Evolutionary conservation across 1,284 basidiomycete species (phyloP), one percentile per base, ranked within the genome.

Genomic region (Rhodotorula sp.): DNA sequence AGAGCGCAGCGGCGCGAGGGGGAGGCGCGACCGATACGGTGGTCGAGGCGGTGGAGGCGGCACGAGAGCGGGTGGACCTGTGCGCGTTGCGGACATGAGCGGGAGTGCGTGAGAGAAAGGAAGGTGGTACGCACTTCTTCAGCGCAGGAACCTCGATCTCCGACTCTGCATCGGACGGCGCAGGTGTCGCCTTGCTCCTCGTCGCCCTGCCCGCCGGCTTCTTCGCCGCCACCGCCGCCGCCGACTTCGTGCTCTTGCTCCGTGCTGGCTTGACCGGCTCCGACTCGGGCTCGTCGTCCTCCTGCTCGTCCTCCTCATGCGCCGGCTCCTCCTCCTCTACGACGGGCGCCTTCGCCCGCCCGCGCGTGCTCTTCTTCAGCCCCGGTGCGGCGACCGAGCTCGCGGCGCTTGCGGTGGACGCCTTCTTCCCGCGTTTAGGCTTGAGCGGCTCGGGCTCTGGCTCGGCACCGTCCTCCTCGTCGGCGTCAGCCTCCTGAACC

Each of bases 1-100:
- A 21, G 8, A 64, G 44, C 17, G 54, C 44, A 1, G 62, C 53
- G 13, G 53, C 62, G n/a, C 53, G 46, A 2, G 48, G 44, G 10
- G 56, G 46, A 22, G 67, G 50, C 1, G 41, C 17, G 25, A 54
- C 39, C 1, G 63, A 29, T 5, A 59, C 27, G 32, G 56, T n/a
- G 1, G 64, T 50, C 25, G 66, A 59, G 17, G 59, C n/a, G 17
- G 55, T 51, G 8, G 70, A 58, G 6, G 66, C 56, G 37, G 70
- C 56, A 15, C 66, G 70, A 0, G 64, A 61, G 25, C 70, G 66
- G 3, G 70, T 69, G 0, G 70, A 66, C 36, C 70, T 72, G 55
- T 10, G 6, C 1, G 39, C 44, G 44, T 4, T 44, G 22, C 17
- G 1, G 6, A 32, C 7, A 39, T 39, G 15, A 55, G 51, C 12